Conservation (phyloP, 2,329 filamentous ascomycete genomes). For the Magnaporthiopsis rhizophila region DNA sequence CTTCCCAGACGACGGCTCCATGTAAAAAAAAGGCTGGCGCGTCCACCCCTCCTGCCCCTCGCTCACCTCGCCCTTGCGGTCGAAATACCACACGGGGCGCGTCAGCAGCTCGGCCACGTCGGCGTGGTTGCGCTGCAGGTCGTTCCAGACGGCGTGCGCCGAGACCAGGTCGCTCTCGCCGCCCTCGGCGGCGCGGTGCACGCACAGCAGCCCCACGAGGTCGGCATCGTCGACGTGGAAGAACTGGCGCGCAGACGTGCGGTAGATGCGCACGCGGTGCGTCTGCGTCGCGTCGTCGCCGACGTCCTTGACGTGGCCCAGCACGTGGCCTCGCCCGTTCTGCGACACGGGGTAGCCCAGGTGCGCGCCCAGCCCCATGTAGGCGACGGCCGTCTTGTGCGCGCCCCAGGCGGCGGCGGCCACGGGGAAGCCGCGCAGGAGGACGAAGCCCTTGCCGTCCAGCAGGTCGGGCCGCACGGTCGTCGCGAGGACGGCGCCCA, state of each 20-base stretch:
- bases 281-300: conserved; percentile 75
- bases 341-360: conserved; percentile 84
- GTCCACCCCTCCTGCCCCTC: conserved; percentile 69
- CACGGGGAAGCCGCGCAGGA: conserved; percentile 83
- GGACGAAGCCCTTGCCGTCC: conserved; percentile 80
- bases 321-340: conserved; percentile 75
- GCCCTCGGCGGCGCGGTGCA: conserved; percentile 69
- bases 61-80: conserved; percentile 78
- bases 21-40: conserved; percentile 63
- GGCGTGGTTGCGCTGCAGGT: conserved; percentile 63
- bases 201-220: conserved; percentile 74
- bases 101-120: conserved; percentile 71
- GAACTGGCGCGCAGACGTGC: conserved; percentile 77
- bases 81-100: conserved; percentile 82
- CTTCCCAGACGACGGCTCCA: conserved; percentile 51
- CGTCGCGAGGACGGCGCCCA: conserved; percentile 22
- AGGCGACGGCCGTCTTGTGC: conserved; percentile 76
- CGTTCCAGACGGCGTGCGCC: conserved; percentile 75
- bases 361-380: conserved; percentile 81
- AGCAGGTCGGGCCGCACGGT: conserved; percentile 39
- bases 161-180: conserved; percentile 79
- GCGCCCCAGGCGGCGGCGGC: conserved; percentile 66
- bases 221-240: conserved; percentile 82
- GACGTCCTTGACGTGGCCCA: conserved; percentile 84
- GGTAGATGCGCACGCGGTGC: conserved; percentile 82